Base-by-base conservation (phyloP, 1,284 basidiomycete genomes). In the Fomitopsis schrenkii region DNA sequence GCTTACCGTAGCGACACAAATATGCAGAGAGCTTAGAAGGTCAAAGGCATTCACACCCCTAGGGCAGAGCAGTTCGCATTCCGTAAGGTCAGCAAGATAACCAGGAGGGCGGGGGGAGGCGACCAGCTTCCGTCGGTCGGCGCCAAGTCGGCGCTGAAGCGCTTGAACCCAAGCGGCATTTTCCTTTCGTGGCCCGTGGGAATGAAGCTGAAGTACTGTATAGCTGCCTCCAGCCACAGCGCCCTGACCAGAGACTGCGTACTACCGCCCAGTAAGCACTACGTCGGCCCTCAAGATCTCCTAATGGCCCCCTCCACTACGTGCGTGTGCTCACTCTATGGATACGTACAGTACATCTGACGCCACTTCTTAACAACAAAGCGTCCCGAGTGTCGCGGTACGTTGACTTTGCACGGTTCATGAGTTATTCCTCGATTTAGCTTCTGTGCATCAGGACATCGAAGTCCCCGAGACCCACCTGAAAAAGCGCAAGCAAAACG, bases 401-500 rank as follows among this genome's bases (percentile, higher is more conserved):
- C 79, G 87, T 78, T 68, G 57, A 63, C n/a, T 36, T 36, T 12
- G 40, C 9, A 6, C 44, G 42, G n/a, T 22, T 22, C 17, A 14
- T 48, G 40, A 36, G 3, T 36, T 54, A 14, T 44, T 46, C 55
- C 59, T 42, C 64, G 63, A 67, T 59, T 26, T 33, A 58, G 48
- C 38, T 48, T 61, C 57, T 56, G 62, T 41, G 48, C 59, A 22
- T n/a, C 73, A 93, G 91, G 84, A 87, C 74, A 86, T 96, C 76
- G 91, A 95, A 85, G 94, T 97, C 80, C 95, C 95, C 77, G 95
- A 97, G 88, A 97, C 95, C 75, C 88, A 97, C 83, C 93, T 98
- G 83, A 97, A 97, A 87, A 99, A 98, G 87, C 88, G 97, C 81
- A 97, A 97, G 85, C 90, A 95, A 80, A 97, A 91, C 76, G 95